These are phyloP conservation scores for Euphrasia confusa DNA, from an alignment of 257 asterid species.

Conservation along the genomic window DNA sequence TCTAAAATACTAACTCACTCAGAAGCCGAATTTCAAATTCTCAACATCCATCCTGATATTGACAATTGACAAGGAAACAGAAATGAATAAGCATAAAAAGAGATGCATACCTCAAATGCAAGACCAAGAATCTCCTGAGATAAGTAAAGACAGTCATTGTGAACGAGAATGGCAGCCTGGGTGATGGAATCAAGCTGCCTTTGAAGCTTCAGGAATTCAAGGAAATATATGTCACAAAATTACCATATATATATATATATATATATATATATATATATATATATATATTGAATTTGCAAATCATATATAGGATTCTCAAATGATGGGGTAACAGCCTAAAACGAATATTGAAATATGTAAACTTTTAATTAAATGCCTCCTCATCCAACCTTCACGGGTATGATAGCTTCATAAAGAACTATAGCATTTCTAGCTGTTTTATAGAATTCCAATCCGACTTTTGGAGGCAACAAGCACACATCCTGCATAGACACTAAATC, in stretches of 20 bases:
- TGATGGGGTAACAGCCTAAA: conserved; percentile 9
- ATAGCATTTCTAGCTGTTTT: conserved; percentile 79
- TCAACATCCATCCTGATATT: not conserved
- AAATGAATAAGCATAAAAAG: conserved; percentile 11
- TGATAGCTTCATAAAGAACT: conserved; percentile 80
- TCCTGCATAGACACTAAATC: conserved; percentile 48
- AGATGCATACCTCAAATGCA: conserved; percentile 74
- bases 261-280: too few relatives aligned
- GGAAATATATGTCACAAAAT: conserved; percentile 21
- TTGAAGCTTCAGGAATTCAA: conserved; percentile 63
- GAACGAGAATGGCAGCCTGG: conserved; percentile 90
- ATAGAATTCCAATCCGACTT: conserved; percentile 85
- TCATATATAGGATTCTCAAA: conserved; percentile 4
- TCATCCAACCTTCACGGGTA: conserved; percentile 87
- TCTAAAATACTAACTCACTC: not conserved
- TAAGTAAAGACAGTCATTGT: conserved; percentile 88
- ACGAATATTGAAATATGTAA: not conserved
- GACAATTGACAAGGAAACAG: conserved; percentile 2
- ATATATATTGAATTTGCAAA: too few relatives aligned
- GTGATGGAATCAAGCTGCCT: conserved; percentile 83
- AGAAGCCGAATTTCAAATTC: not conserved
- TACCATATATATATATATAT: conserved; percentile 14
- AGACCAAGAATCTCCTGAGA: conserved; percentile 96
- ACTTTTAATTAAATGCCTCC: not conserved
- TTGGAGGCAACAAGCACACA: conserved; percentile 78